Evolutionary conservation across 352 stramenopile species (phyloP).

Genomic region (Globisporangium viniferum): DNA sequence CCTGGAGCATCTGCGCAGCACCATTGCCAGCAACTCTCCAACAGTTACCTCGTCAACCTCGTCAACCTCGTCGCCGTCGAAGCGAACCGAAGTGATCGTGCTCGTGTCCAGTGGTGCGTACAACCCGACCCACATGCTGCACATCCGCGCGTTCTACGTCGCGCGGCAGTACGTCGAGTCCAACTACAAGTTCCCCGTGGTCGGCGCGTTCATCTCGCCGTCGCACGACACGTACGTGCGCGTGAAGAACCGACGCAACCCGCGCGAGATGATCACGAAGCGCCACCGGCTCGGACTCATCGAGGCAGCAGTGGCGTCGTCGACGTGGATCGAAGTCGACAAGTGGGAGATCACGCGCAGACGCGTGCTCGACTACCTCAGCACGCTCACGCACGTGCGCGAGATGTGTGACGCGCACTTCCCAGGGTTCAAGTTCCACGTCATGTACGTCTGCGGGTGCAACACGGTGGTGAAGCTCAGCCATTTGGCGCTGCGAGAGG

Average conservation of each 20-base stretch:
- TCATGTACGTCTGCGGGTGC: constrained; percentile 77
- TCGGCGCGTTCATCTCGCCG: constrained; percentile 74
- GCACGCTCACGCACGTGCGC: constrained; percentile 62
- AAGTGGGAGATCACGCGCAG: constrained; percentile 81
- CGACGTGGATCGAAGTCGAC: constrained; percentile 82
- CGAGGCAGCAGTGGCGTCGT: constrained; percentile 59
- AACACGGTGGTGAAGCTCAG: constrained; percentile 81
- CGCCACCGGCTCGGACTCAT: constrained; percentile 60
- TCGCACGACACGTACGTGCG: constrained; percentile 76
- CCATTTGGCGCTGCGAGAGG: constrained; percentile 57
- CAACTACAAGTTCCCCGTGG: constrained; percentile 78
- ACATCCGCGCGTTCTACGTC: constrained; percentile 75
- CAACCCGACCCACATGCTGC: constrained; percentile 79
- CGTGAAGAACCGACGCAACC: constrained; percentile 63
- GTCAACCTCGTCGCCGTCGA: constrained; percentile 21
- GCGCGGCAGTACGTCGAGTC: constrained; percentile 70
- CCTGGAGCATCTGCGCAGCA: constrained; percentile 40
- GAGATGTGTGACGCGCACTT: constrained; percentile 80
- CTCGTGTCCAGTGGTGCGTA: constrained; percentile 73
- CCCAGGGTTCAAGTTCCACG: constrained; percentile 49
- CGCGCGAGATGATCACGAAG: constrained; percentile 78
- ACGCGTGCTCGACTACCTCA: constrained; percentile 73
- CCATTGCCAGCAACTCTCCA: neutral
- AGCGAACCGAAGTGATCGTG: constrained; percentile 59
- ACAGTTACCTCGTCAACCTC: constrained; percentile 2